Evolutionary conservation across 352 stramenopile species (phyloP), one percentile per base, ranked within the genome.

Genomic region (Aphanomyces stellatus): DNA sequence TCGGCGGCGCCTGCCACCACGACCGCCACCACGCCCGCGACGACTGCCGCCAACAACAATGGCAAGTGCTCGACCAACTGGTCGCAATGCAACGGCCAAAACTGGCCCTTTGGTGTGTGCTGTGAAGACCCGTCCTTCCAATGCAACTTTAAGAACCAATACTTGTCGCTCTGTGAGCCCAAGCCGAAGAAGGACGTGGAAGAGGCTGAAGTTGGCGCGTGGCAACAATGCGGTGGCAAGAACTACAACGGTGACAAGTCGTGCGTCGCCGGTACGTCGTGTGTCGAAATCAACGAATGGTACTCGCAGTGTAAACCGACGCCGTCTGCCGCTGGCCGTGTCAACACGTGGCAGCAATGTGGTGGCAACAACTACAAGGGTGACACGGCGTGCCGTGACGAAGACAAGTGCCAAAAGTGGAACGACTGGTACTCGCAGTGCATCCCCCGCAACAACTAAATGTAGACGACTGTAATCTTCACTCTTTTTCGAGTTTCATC

Each of bases 41-140:
- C 46, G 7, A 28, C 49, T 35, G 30, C 17, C 30, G 49, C 25
- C 22, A 11, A 13, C 19, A 2, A 30, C 49, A 57, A 30, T 24
- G 30, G 33, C 11, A 13, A 55, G 31, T 65, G 57, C 43, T 25
- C 11, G 19, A 46, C 28, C 25, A 65, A 65, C 34, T 51, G 34
- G 28, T 56, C 33, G 10, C 57, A 65, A 51, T 65, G 57, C 43
- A 65, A 65, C 31, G 57, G 57, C n/a, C 57, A 65, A 28, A 65
- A 65, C 28, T 65, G 57, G 57, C 57, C 57, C 6, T 65, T 55
- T 6, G 35, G 57, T 3, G 57, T 65, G 28, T 65, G 57, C 43
- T 65, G 57, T n/a, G 4, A 65, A 46, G 35, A 65, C 43, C 19
- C 57, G 11, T 17, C 7, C 5, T 65, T 65, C 34, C 10, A 53